phyloP scores from a whole-genome alignment of 1,139 yeast genomes.

The Debaryomyces nepalensis region DNA sequence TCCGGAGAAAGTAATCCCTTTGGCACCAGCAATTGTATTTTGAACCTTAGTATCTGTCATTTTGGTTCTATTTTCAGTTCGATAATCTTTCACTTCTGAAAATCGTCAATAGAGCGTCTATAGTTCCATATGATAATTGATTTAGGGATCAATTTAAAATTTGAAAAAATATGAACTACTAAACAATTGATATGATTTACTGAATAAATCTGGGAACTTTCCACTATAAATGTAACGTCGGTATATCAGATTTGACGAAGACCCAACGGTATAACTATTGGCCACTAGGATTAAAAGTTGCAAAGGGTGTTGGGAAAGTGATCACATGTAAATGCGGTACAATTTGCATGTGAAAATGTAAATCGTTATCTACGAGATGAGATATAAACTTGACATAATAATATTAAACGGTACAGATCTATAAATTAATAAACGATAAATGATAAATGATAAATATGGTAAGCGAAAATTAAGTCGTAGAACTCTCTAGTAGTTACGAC shows the following conservation, averaged over 20 bases:
- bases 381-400: conserved; percentile 6
- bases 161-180: neutral
- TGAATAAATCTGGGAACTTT: conserved; percentile 1
- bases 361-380: conserved; percentile 2
- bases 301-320: conserved; percentile 13
- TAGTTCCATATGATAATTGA: conserved; percentile 1
- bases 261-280: conserved; percentile 6
- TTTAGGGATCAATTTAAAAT: neutral
- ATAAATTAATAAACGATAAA: conserved; percentile 8
- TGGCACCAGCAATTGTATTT: conserved; percentile 35
- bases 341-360: conserved; percentile 15
- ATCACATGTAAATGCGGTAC: conserved; percentile 11
- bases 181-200: neutral
- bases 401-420: conserved; percentile 8
- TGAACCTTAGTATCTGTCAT: conserved; percentile 13
- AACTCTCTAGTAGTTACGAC: conserved; percentile 30
- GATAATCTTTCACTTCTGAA: neutral
- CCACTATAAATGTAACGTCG: neutral
- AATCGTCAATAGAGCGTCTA: neutral
- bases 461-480: neutral
- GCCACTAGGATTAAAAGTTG: conserved; percentile 6
- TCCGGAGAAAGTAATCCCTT: conserved; percentile 55
- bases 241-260: neutral
- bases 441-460: neutral
- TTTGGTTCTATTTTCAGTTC: neutral